Percentiles rank a stretch among this genome's conserved stretches.
phyloP scores from a whole-genome alignment of 352 stramenopile species.

The Peronospora farinosa region DNA sequence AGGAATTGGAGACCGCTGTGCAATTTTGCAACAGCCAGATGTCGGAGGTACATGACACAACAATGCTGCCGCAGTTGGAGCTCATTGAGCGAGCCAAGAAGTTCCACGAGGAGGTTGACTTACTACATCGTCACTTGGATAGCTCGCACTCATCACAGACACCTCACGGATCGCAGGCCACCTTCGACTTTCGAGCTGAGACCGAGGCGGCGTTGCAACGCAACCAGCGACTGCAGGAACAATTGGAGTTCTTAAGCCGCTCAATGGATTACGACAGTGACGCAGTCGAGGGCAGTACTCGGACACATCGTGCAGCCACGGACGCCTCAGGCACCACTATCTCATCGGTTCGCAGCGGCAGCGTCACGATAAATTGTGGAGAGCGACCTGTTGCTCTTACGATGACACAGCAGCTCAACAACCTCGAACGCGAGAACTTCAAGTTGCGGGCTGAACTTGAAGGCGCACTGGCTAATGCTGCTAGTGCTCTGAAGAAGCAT shows the following conservation, averaged over 20 bases:
- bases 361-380: constrained; percentile 19
- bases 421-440: constrained; percentile 70
- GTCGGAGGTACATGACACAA: constrained; percentile 34
- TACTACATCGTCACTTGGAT: constrained; percentile 23
- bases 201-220: constrained; percentile 51
- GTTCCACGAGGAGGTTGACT: constrained; percentile 47
- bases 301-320: constrained; percentile 34
- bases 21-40: constrained; percentile 60
- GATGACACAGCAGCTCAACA: constrained; percentile 70
- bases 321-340: constrained; percentile 42
- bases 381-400: constrained; percentile 42
- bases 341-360: constrained; percentile 21
- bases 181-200: constrained; percentile 51
- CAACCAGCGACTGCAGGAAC: constrained; percentile 55
- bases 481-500: constrained; percentile 39
- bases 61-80: constrained; percentile 60
- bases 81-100: constrained; percentile 71
- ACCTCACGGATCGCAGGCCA: constrained; percentile 3
- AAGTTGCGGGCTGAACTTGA: constrained; percentile 52
- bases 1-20: constrained; percentile 69
- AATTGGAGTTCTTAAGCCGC: constrained; percentile 54
- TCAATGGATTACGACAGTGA: constrained; percentile 47
- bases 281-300: constrained; percentile 5
- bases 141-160: constrained; percentile 8
- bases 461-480: constrained; percentile 23